Conservation (phyloP, 805 yeast genomes). For the Cyberlindnera nakhonratchasimensis region DNA sequence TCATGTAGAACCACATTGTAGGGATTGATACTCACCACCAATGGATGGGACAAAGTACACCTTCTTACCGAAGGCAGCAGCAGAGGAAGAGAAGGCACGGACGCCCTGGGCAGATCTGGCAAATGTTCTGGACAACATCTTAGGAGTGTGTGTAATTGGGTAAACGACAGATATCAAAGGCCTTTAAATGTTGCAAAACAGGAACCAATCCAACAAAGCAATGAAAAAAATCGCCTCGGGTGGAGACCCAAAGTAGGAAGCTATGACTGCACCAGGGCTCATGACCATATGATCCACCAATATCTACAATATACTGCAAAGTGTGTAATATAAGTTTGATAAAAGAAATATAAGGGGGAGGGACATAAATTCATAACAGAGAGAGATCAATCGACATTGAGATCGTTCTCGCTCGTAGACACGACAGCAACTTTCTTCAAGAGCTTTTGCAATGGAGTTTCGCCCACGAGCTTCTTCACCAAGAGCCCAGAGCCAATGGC, state of each 20-base stretch:
- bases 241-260: too few species aligned
- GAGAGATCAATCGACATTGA: slow-evolving; percentile 5
- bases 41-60: slow-evolving; percentile 55
- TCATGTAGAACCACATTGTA: not conserved
- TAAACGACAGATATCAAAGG: too few species aligned
- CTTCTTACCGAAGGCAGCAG: slow-evolving; percentile 40
- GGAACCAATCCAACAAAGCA: too few species aligned
- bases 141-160: too few species aligned
- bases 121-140: slow-evolving; percentile 18
- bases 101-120: slow-evolving; percentile 15
- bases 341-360: too few species aligned
- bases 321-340: too few species aligned
- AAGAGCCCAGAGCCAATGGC: slow-evolving; percentile 4
- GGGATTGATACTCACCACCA: slow-evolving; percentile 34
- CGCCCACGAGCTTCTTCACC: not conserved
- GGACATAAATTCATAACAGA: not conserved
- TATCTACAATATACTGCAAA: too few species aligned
- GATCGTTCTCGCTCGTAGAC: slow-evolving; percentile 1
- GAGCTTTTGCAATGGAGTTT: slow-evolving; percentile 5
- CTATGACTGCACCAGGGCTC: too few species aligned
- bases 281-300: not conserved
- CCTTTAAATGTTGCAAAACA: too few species aligned
- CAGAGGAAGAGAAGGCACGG: slow-evolving; percentile 25
- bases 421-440: not conserved
- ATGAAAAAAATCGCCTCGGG: too few species aligned